Conservation (phyloP, 2,329 filamentous ascomycete species). For the Penicillium sp. region DNA sequence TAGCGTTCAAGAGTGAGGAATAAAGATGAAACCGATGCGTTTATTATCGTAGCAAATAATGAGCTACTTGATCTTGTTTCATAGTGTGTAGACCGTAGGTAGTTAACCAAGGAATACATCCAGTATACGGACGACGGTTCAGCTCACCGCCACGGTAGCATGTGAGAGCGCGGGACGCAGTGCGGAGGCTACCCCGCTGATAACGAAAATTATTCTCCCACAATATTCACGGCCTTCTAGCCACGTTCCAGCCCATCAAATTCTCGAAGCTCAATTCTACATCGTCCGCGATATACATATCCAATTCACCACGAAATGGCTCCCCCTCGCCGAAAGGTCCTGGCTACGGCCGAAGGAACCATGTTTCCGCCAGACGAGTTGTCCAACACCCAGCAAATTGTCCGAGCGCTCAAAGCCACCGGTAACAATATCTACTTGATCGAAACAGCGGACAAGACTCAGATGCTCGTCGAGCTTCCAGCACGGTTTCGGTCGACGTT, state of each 20-base stretch:
- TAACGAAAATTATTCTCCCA: slow-evolving; percentile 21
- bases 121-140: not conserved
- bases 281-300: not conserved
- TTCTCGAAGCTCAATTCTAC: not conserved
- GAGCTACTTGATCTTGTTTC: not conserved
- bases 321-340: slow-evolving; percentile 73
- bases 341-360: slow-evolving; percentile 75
- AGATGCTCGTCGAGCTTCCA: slow-evolving; percentile 76
- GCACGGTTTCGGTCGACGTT: slow-evolving; percentile 86
- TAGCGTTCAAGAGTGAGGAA: too few relatives aligned
- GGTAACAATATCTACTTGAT: slow-evolving; percentile 90
- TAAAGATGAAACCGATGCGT: too few relatives aligned
- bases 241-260: too few relatives aligned
- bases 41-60: not conserved
- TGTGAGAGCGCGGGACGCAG: not conserved
- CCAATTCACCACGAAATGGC: slow-evolving; percentile 55
- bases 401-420: slow-evolving; percentile 75
- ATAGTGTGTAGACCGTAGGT: too few relatives aligned
- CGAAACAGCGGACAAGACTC: slow-evolving; percentile 65
- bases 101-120: too few relatives aligned
- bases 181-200: slow-evolving; percentile 19
- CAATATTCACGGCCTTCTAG: not conserved
- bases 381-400: slow-evolving; percentile 61
- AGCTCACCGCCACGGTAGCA: not conserved
- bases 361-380: slow-evolving; percentile 60